Evolutionary conservation across 257 asterid genomes (phyloP), one percentile per base, ranked within the genome.

Genomic region (Jacaranda mimosifolia): DNA sequence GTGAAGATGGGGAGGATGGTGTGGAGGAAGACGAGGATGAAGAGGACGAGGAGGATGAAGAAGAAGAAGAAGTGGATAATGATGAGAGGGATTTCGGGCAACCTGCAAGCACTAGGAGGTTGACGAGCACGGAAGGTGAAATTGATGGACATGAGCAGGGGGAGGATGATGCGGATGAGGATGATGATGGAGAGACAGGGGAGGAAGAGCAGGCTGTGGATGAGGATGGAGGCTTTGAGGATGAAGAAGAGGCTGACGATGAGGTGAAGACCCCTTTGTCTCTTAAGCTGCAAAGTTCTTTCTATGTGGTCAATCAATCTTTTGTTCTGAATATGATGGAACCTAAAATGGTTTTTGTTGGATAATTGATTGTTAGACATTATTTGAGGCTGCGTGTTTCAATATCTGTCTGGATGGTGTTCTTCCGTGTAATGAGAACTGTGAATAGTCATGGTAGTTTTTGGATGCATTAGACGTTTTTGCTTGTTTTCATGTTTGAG

Each of bases 61-160:
- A 88, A 5, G 97, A 92, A 15, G 98, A 91, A 73, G 97, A 86
- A 77, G 96, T 87, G 79, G 92, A 93, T 77, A 86, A 91, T 21
- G 98, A 90, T 14, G 96, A 89, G 72, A 90, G 83, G 43, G 96
- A 80, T 83, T 14, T 82, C 1, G 92, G 63, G 39, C 96, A 83
- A 67, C 94, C 90, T 1, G 92, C 51, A 77, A 88, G 88, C 80
- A 85, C 88, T 10, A 89, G 94, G 64, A 85, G 96, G 86, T 81
- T 89, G 79, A 66, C 83, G 8, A 83, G 92, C 78, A 76, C 89
- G 0, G 97, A 90, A 80, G 97, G 97, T 21, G 97, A 93, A 83
- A 93, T 95, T 77, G 99, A 95, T 89, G 99, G 92, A 62, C 98
- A 95, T 66, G 97, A 94, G 84, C 97, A 91, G 57, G 99, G 97